phyloP scores from a whole-genome alignment of 345 rosid species.

The Atalantia buxifolia region DNA sequence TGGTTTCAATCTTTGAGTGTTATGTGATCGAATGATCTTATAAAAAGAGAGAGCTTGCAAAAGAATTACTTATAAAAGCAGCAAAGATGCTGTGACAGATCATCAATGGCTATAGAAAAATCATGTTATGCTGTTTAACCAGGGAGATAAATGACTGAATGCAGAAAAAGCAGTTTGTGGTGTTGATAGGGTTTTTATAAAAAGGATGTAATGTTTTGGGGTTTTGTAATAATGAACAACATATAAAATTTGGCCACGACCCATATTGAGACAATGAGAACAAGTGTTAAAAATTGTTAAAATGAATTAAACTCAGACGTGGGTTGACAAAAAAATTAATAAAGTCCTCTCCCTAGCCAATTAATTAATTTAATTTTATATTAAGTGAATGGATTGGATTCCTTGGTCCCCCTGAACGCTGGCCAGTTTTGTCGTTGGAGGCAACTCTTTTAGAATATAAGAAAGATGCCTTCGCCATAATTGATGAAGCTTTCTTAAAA shows the following conservation, averaged over 20 bases:
- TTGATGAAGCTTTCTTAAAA: not conserved
- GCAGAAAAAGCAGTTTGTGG: constrained; percentile 9
- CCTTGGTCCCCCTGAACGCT: constrained; percentile 37
- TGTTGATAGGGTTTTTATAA: not conserved
- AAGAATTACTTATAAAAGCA: not conserved
- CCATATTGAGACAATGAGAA: constrained; percentile 25
- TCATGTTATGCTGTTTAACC: constrained; percentile 18
- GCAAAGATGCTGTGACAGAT: constrained; percentile 45
- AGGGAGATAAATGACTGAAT: constrained; percentile 41
- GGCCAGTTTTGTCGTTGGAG: constrained; percentile 48
- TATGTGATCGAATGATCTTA: too few relatives aligned
- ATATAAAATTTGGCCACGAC: constrained; percentile 7
- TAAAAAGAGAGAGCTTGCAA: constrained; percentile 3
- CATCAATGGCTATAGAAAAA: constrained; percentile 24
- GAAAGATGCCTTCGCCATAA: constrained; percentile 24
- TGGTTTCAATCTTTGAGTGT: too few relatives aligned
- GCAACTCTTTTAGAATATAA: constrained; percentile 20
- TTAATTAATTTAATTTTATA: not conserved
- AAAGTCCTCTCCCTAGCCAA: constrained; percentile 15
- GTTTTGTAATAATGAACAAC: constrained; percentile 9
- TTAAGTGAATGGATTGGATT: constrained; percentile 20
- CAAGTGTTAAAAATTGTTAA: not conserved
- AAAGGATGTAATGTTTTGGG: not conserved
- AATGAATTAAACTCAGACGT: constrained; percentile 25
- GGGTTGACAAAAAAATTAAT: constrained; percentile 29